phyloP scores from a whole-genome alignment of 2,329 filamentous ascomycete genomes.

The Colletotrichum spaethianum region DNA sequence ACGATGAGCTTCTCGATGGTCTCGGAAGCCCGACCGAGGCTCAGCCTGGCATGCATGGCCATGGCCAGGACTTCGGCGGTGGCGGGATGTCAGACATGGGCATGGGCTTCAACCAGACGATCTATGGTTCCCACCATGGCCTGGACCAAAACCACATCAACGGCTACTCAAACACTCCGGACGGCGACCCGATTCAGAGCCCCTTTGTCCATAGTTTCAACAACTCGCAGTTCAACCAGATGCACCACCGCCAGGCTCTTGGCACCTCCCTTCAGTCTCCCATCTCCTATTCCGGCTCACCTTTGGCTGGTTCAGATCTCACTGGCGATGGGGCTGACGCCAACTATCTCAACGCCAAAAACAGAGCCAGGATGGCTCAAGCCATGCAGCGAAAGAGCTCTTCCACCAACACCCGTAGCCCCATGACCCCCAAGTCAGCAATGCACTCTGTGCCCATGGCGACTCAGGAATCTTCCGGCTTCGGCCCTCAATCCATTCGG shows the following conservation, averaged over 20 bases:
- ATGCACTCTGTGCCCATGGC: constrained; percentile 80
- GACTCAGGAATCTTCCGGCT: constrained; percentile 77
- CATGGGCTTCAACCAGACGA: constrained; percentile 70
- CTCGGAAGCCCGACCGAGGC: constrained; percentile 70
- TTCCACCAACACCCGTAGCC: constrained; percentile 82
- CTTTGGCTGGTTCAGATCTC: constrained; percentile 64
- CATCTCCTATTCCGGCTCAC: constrained; percentile 64
- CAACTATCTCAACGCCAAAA: constrained; percentile 71
- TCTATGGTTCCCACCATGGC: constrained; percentile 70
- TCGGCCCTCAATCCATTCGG: constrained; percentile 84
- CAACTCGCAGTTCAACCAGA: constrained; percentile 81
- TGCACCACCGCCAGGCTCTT: constrained; percentile 72
- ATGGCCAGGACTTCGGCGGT: constrained; percentile 68
- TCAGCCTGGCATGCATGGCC: constrained; percentile 65
- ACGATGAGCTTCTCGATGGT: constrained; percentile 89
- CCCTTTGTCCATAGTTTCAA: constrained; percentile 87
- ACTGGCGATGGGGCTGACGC: constrained; percentile 64
- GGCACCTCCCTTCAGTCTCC: constrained; percentile 68
- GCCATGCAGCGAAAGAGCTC: constrained; percentile 81
- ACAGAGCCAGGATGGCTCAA: constrained; percentile 71
- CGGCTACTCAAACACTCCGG: constrained; percentile 91
- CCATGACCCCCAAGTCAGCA: constrained; percentile 89
- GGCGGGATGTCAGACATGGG: constrained; percentile 66
- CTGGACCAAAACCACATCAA: constrained; percentile 80
- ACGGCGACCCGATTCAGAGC: constrained; percentile 92